Evolutionary conservation across 441 rosid species (phyloP).

Genomic region (Euphorbia neoarborescens): DNA sequence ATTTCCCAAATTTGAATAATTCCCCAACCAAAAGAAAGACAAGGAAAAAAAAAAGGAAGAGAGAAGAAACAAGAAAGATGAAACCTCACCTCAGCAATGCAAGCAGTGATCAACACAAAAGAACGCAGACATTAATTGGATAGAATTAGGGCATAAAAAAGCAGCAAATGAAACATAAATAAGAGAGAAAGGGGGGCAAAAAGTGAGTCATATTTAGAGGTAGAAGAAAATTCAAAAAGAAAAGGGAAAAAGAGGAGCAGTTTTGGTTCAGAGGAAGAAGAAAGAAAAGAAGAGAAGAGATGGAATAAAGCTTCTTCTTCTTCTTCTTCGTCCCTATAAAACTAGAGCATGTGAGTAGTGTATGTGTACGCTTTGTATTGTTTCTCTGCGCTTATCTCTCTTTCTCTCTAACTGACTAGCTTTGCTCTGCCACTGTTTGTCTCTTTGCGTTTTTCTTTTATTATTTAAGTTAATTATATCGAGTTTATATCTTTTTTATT

Average conservation of each 20-base stretch:
- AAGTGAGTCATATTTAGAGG: constrained; percentile 4
- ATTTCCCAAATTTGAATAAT: constrained; percentile 12
- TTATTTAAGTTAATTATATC: not conserved
- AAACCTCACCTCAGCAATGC: constrained; percentile 34
- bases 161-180: constrained; percentile 9
- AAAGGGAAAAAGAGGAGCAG: constrained; percentile 5
- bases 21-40: not conserved
- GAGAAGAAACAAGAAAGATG: not conserved
- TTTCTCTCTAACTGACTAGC: not conserved
- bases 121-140: constrained; percentile 6
- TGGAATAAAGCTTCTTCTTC: constrained; percentile 21
- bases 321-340: no score
- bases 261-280: constrained; percentile 33
- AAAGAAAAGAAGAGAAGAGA: constrained; percentile 18
- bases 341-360: constrained; percentile 15
- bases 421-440: not conserved
- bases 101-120: constrained; percentile 35
- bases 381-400: not conserved
- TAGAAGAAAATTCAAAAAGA: constrained; percentile 17
- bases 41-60: not conserved
- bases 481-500: not conserved
- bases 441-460: not conserved
- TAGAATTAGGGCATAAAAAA: constrained; percentile 18
- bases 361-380: constrained; percentile 13
- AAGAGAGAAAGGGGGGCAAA: not conserved